Base-by-base conservation (phyloP, 768 basidiomycete species). In the Lentinula aciculospora region DNA sequence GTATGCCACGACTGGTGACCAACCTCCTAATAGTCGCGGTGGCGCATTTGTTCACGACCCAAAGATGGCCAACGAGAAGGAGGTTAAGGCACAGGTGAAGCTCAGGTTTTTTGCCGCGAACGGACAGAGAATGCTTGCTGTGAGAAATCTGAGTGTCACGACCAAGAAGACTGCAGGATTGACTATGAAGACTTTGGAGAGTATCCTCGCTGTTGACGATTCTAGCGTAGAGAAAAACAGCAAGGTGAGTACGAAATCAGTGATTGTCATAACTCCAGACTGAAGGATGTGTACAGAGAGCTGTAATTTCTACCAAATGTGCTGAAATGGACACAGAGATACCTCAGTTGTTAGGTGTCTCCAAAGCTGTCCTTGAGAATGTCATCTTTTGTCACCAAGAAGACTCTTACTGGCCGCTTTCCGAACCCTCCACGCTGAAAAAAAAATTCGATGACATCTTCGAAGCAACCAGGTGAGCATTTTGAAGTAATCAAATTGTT, bases 371-470 rank as follows among this genome's bases (percentile, higher is more conserved):
- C 34, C 84, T 98, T 23, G 96, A 98, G 65, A 98, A 98, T 67
- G 97, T 99, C 65, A 98, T 99, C 49, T 99, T 99, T 66, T 99
- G 97, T 71, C 97, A 99, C 70, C 97, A 99, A 72, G 97, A 99
- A 66, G 97, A 99, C 54, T 95, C 94, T 0, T 98, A 92, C 65
- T 99, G 97, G 97, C 97, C 97, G 0, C 79, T 99, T 23, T 81
- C 94, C 0, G 97, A 98, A 64, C 91, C 96, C 2, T 75, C 91
- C 10, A 81, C 85, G 0, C 73, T 99, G 36, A 99, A 99, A 80
- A 98, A 98, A 81, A 98, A 98, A 69, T 99, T 99, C 60, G 97
- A 99, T 65, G 97, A 99, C 65, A 99, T 99, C 57, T 98, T 99
- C 65, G 97, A 99, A 71, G 97, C 97, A 3, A 98, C 95, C 19